Evolutionary conservation across 768 basidiomycete species (phyloP).

Genomic region (Boletus rubroflammeus): DNA sequence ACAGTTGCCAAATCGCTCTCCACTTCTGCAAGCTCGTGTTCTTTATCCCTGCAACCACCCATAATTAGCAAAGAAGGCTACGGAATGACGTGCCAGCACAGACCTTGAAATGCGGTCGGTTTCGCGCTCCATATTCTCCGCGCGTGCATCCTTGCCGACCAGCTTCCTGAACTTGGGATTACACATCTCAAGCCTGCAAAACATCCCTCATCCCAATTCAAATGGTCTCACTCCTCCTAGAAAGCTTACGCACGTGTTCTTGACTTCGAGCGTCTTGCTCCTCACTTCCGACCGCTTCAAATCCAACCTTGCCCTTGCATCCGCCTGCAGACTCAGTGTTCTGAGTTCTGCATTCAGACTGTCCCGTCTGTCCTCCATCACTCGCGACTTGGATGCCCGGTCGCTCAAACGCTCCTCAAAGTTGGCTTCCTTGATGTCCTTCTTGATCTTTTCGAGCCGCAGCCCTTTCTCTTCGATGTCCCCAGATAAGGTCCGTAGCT

Average conservation of each 20-base stretch:
- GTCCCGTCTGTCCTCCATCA: constrained; percentile 68
- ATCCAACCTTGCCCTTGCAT: constrained; percentile 73
- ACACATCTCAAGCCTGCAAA: constrained; percentile 56
- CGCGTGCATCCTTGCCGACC: constrained; percentile 54
- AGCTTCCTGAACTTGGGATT: constrained; percentile 62
- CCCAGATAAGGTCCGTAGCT: constrained; percentile 48
- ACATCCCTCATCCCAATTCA: constrained; percentile 1
- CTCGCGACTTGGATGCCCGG: constrained; percentile 48
- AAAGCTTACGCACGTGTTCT: constrained; percentile 54
- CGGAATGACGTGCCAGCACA: constrained; percentile 22
- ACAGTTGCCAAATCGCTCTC: constrained; percentile 36
- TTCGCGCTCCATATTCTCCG: constrained; percentile 71
- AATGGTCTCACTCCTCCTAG: background rate
- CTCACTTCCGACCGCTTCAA: constrained; percentile 67
- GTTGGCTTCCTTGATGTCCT: constrained; percentile 54
- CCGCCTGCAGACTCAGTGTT: constrained; percentile 71
- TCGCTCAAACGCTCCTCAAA: constrained; percentile 63
- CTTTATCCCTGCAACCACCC: constrained; percentile 54
- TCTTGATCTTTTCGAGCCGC: constrained; percentile 56
- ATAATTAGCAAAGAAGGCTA: background rate
- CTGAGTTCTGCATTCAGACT: constrained; percentile 66
- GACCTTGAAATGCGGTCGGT: constrained; percentile 58
- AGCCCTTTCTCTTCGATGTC: constrained; percentile 70
- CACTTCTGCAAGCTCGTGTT: constrained; percentile 47
- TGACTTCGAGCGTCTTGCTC: constrained; percentile 61